Base-by-base conservation (phyloP, 2,329 filamentous ascomycete species). In the Amauroascus verrucosus region DNA sequence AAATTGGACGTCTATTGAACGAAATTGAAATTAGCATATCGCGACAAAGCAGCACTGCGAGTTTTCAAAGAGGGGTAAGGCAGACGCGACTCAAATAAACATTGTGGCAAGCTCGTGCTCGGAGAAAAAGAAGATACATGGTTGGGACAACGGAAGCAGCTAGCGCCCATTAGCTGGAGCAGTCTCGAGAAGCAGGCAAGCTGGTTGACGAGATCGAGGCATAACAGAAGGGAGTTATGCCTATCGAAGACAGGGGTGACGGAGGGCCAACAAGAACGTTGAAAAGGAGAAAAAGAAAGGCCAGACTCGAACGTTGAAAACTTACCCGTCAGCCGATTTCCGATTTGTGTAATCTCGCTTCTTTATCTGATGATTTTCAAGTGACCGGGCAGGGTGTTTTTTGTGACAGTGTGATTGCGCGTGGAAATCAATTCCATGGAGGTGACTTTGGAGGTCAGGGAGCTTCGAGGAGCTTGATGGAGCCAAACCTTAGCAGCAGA, bases 221-320 rank as follows among this genome's bases (percentile, higher is more conserved):
- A 38, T 38, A 45, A 28, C 13, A 46, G 16, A 14, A 22, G 20
- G 14, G 30, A 22, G 13, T 30, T 52, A 52, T 52, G 22, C 50
- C 38, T 52, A 38, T 52, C 14, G 32, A 37, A 35, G 41, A 40
- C 50, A 52, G 32, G 50, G 50, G 22, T 45, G 18, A 30, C 30
- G 33, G 41, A 33, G 7, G 13, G 18, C 3, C 26, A 22, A 30
- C 35, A 14, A 38, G 14, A 38, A 35, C 30, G 33, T 35, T 35
- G 49, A 28, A 30, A 28, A n/a, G 2, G 8, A 6, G 20, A 28
- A 40, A 51, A 51, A 7, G 28, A 32, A 13, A 18, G 24, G 18
- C 24, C 26, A n/a, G 22, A 32, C 16, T 5, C 18, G 13, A 26
- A 13, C 20, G 11, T 24, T 22, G 13, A 45, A 24, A 45, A 45